Evolutionary conservation across 2,329 filamentous ascomycete genomes (phyloP).

Genomic region (Pestalotiopsis sp.): DNA sequence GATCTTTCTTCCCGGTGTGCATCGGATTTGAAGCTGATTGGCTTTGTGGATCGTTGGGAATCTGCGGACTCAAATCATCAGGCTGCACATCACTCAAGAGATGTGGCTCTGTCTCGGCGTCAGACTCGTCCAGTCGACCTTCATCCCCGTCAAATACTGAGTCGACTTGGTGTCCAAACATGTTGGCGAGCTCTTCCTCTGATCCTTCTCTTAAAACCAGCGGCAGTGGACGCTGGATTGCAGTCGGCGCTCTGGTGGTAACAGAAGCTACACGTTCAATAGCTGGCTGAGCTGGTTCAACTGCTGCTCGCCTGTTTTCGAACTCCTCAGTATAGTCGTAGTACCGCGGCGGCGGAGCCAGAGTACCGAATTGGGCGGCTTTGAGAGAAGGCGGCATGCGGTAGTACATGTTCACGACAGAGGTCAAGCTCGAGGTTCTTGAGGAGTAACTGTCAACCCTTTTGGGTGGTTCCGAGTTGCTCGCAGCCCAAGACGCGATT

Average conservation of each 20-base stretch:
- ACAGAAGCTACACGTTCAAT: slow-evolving; percentile 24
- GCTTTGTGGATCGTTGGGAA: not conserved
- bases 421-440: slow-evolving; percentile 52
- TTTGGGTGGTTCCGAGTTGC: slow-evolving; percentile 28
- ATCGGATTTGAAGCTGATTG: not conserved
- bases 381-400: slow-evolving; percentile 30
- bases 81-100: slow-evolving; percentile 12
- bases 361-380: slow-evolving; percentile 20
- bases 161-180: slow-evolving; percentile 24
- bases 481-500: slow-evolving; percentile 29
- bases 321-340: slow-evolving; percentile 59
- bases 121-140: slow-evolving; percentile 18
- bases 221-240: slow-evolving; percentile 17
- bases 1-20: not conserved
- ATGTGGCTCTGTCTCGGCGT: not conserved
- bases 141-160: slow-evolving; percentile 27
- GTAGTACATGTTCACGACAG: slow-evolving; percentile 52
- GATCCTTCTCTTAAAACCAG: slow-evolving; percentile 24
- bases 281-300: slow-evolving; percentile 16
- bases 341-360: slow-evolving; percentile 39
- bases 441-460: slow-evolving; percentile 38
- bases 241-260: slow-evolving; percentile 21
- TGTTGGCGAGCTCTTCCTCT: slow-evolving; percentile 25
- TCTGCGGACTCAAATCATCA: not conserved
- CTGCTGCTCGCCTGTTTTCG: slow-evolving; percentile 33